These are phyloP conservation scores for Pythium dissimile DNA, from an alignment of 352 stramenopile genomes.

Conservation along the genomic window DNA sequence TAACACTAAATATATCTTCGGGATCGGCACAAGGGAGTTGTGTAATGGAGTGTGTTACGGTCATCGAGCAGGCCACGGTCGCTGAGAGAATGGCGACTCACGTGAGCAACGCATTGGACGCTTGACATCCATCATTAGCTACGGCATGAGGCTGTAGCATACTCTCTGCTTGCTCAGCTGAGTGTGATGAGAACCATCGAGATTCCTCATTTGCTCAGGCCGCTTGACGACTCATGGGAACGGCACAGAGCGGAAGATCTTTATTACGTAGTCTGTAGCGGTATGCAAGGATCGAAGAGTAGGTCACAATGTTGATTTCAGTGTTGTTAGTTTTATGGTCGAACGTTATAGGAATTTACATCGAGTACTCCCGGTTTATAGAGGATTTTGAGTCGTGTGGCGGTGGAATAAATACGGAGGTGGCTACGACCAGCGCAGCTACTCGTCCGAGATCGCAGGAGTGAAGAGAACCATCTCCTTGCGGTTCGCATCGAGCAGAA, in stretches of 20 bases:
- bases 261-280: too few species aligned
- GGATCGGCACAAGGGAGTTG: neutral
- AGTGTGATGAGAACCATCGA: too few species aligned
- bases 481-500: constrained; percentile 58
- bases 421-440: neutral
- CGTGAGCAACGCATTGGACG: neutral
- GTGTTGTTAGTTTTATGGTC: too few species aligned
- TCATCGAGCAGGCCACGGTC: too few species aligned
- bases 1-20: neutral
- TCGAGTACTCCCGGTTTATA: neutral
- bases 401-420: neutral
- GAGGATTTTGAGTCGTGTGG: neutral
- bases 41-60: too few species aligned
- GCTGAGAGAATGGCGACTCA: neutral
- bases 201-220: too few species aligned
- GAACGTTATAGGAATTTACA: too few species aligned
- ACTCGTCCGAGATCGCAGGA: constrained; percentile 13
- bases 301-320: too few species aligned
- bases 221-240: too few species aligned
- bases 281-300: too few species aligned
- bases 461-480: constrained; percentile 34
- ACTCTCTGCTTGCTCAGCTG: neutral
- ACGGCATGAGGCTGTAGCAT: neutral
- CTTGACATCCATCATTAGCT: neutral
- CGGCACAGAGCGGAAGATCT: too few species aligned